A percentile compares a stretch with the other conserved stretches of the same genome.
phyloP scores from a whole-genome alignment of 371 early-diverging fungal genomes.

The Actinomortierella wolfii region DNA sequence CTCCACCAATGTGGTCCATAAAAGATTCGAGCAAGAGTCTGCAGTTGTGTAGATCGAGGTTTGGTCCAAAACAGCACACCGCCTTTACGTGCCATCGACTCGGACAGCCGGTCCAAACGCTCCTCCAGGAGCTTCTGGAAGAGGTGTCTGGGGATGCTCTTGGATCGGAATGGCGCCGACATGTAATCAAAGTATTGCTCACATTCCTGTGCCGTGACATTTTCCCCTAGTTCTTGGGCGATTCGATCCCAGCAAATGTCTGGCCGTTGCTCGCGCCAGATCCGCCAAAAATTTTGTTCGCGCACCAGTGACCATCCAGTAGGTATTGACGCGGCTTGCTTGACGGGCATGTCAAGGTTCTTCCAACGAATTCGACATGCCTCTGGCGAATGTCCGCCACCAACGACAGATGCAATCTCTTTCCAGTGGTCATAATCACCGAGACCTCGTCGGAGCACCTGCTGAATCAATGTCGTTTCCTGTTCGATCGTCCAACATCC shows the following conservation, averaged over 20 bases:
- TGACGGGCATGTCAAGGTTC: conserved; percentile 34
- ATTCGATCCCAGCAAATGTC: conserved; percentile 12
- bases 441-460: conserved; percentile 23
- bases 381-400: conserved; percentile 13
- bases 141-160: too few relatives aligned
- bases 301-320: conserved; percentile 6
- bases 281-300: conserved; percentile 19
- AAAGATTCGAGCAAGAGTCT: too few relatives aligned
- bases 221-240: conserved; percentile 12
- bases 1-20: too few relatives aligned
- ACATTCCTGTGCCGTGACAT: conserved; percentile 15
- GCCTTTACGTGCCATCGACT: too few relatives aligned
- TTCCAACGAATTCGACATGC: conserved; percentile 38
- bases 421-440: conserved; percentile 6
- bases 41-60: too few relatives aligned
- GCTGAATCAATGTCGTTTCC: conserved; percentile 25
- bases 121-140: too few relatives aligned
- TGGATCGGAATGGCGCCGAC: too few relatives aligned
- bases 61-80: too few relatives aligned
- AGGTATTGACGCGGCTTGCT: conserved; percentile 1
- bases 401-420: conserved; percentile 5
- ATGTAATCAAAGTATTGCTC: conserved; percentile 13
- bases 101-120: too few relatives aligned
- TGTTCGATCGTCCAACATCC: conserved; percentile 28
- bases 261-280: conserved; percentile 11